phyloP scores from a whole-genome alignment of 257 asterid genomes.

The Przewalskia tangutica region DNA sequence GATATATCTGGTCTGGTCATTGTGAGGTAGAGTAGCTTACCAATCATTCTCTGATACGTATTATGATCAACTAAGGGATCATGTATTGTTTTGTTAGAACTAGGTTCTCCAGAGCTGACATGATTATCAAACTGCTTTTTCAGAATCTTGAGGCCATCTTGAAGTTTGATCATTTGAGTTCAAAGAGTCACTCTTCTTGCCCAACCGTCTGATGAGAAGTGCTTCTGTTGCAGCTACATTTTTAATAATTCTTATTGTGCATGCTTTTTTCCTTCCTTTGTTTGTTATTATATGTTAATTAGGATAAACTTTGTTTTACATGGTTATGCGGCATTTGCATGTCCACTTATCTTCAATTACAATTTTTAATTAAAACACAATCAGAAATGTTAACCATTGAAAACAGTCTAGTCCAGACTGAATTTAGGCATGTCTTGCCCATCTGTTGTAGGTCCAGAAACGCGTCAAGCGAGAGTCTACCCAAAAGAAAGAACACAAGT shows the following conservation, averaged over 20 bases:
- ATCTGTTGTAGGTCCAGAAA: no score
- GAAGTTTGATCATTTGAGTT: slow-evolving; percentile 35
- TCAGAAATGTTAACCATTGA: background rate
- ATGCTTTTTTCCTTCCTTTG: background rate
- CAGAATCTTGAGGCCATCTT: slow-evolving; percentile 47
- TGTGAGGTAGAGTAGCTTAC: no score
- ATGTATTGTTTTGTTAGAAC: no score
- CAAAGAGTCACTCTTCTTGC: slow-evolving; percentile 36
- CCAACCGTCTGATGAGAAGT: slow-evolving; percentile 16
- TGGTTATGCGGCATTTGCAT: background rate
- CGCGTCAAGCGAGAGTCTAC: background rate
- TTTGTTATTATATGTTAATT: background rate
- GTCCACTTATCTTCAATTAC: background rate
- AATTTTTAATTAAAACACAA: background rate
- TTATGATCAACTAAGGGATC: no score
- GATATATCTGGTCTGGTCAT: no score
- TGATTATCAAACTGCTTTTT: no score
- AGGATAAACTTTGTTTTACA: background rate
- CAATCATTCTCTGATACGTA: no score
- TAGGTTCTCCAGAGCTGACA: no score
- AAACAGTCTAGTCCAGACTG: background rate
- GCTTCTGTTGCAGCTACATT: background rate
- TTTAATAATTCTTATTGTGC: background rate
- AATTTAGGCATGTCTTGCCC: no score
- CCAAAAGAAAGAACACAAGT: background rate